Evolutionary conservation across 2,329 filamentous ascomycete genomes (phyloP), one percentile per base, ranked within the genome.

Genomic region (Sporothrix luriei): DNA sequence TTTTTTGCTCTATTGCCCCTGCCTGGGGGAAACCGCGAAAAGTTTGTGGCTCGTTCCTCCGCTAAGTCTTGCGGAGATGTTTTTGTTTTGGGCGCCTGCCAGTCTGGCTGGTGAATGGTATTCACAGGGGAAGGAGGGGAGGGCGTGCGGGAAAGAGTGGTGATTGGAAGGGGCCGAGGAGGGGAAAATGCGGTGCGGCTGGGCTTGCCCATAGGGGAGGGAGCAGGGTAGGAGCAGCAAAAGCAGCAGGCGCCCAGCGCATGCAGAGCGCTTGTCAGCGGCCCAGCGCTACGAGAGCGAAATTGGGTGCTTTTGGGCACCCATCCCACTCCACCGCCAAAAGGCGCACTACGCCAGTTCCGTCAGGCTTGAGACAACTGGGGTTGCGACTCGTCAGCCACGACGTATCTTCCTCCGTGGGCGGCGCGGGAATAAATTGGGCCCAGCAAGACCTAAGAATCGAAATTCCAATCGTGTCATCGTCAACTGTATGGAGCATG

Each of bases 311-410:
- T 64, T 64, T 70, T 67, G 69, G 69, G 69, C 54, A 46, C n/a
- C 69, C 52, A 55, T 49, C 52, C 46, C 52, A 38, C 52, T 33
- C 62, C 51, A 64, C 61, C 57, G 38, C 49, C 33, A 51, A 46
- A 61, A 54, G 33, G n/a, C 68, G 48, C 68, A 70, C 68, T 67
- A 70, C 55, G 64, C 54, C 64, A 43, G 33, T 67, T 70, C 64
- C 69, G 69, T 70, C 69, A 54, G 59, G 29, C 40, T 26, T 46
- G 29, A 54, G 52, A 52, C 62, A 66, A 61, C 59, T 66, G 68
- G 66, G 64, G 40, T 54, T 48, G 62, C 46, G 43, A 66, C 62
- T 61, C 62, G 68, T 66, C 55, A 67, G 62, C 52, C 26, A 49
- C 68, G 13, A 33, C 33, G 29, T 33, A 4, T 2, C n/a, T n/a